phyloP scores from a whole-genome alignment of 768 basidiomycete genomes.

The Dioszegia aurantiaca region DNA sequence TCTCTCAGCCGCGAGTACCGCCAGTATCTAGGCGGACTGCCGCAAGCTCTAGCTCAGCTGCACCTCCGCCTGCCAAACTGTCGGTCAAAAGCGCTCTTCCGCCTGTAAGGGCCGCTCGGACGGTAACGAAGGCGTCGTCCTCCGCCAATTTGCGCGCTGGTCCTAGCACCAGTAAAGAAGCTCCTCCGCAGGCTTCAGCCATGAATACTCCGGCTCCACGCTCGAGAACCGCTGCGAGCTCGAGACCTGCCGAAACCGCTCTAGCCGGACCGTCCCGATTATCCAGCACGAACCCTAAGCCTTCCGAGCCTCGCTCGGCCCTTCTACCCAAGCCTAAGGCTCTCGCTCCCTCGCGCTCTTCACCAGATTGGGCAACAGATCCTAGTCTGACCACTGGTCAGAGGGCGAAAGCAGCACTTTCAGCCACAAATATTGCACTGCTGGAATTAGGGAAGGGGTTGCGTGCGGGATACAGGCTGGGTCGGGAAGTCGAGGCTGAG shows the following conservation, averaged over 20 bases:
- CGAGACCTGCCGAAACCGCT: neutral
- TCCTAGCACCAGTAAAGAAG: neutral
- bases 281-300: neutral
- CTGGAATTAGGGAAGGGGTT: conserved; percentile 14
- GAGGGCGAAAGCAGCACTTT: conserved; percentile 23
- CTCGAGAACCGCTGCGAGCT: neutral
- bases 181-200: neutral
- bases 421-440: conserved; percentile 22
- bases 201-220: neutral
- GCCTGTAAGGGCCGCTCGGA: neutral
- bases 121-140: conserved; percentile 3
- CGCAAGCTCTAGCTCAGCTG: neutral
- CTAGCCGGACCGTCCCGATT: conserved; percentile 14
- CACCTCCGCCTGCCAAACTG: neutral
- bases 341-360: neutral
- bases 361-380: conserved; percentile 1
- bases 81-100: neutral
- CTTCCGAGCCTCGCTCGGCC: neutral
- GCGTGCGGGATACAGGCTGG: conserved; percentile 24
- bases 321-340: neutral
- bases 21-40: neutral
- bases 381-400: conserved; percentile 1
- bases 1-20: conserved; percentile 12
- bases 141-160: neutral
- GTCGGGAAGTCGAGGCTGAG: neutral